phyloP scores from a whole-genome alignment of 306 rosid genomes.

The Pueraria montana region DNA sequence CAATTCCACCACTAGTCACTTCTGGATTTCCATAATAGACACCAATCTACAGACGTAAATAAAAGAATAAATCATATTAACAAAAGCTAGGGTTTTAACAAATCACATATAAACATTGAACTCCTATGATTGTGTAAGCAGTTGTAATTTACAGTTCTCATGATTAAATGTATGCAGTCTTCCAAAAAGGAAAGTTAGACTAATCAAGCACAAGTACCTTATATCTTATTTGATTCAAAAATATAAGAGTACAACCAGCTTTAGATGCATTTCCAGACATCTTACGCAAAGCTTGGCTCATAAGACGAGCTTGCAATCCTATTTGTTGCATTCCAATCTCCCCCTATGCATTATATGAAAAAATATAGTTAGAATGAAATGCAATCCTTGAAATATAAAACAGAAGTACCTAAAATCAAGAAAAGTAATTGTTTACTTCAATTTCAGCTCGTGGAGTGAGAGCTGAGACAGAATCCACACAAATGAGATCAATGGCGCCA shows the following conservation, averaged over 20 bases:
- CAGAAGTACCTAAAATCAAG: constrained; percentile 31
- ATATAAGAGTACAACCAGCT: constrained; percentile 98
- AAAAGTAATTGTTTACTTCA: constrained; percentile 64
- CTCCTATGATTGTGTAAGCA: constrained; percentile 26
- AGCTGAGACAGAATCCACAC: constrained; percentile 98
- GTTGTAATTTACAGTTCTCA: not conserved
- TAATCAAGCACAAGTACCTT: constrained; percentile 69
- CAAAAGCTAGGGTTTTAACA: constrained; percentile 15
- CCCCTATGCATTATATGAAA: constrained; percentile 61
- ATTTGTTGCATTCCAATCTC: constrained; percentile 99
- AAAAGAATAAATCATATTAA: constrained; percentile 37
- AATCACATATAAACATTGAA: constrained; percentile 22
- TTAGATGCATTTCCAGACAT: constrained; percentile 99
- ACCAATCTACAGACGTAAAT: constrained; percentile 77
- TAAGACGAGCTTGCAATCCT: constrained; percentile 99
- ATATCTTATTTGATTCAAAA: constrained; percentile 96
- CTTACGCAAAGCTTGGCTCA: constrained; percentile 99
- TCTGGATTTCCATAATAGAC: constrained; percentile 98
- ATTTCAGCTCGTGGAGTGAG: constrained; percentile 99
- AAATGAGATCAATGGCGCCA: constrained; percentile 95
- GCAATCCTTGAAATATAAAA: constrained; percentile 25
- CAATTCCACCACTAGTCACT: constrained; percentile 99
- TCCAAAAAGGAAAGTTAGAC: constrained; percentile 12
- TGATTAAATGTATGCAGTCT: constrained; percentile 16
- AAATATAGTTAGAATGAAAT: constrained; percentile 42